phyloP scores from a whole-genome alignment of 371 early-diverging fungal genomes.

The Fennellomyces sp. region DNA sequence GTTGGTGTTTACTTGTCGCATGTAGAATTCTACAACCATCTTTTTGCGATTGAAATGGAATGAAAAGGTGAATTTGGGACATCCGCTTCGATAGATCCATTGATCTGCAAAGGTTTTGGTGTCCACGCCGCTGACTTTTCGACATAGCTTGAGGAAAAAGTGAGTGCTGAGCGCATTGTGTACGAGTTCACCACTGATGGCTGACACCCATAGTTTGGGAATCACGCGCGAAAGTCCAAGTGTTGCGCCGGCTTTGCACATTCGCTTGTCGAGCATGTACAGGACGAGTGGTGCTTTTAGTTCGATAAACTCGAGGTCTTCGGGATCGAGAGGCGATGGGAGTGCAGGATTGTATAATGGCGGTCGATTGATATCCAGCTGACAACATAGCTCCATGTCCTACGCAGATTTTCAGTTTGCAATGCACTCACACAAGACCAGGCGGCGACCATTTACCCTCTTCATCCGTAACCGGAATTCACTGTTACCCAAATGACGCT shows the following conservation, averaged over 20 bases:
- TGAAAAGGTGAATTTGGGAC: slow-evolving; percentile 80
- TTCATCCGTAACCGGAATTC: slow-evolving; percentile 85
- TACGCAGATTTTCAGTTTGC: slow-evolving; percentile 30
- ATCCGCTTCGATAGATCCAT: slow-evolving; percentile 91
- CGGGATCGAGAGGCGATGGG: slow-evolving; percentile 66
- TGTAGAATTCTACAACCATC: slow-evolving; percentile 89
- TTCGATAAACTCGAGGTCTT: slow-evolving; percentile 78
- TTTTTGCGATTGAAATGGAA: slow-evolving; percentile 92
- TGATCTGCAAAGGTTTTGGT: slow-evolving; percentile 86
- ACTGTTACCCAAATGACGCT: slow-evolving; percentile 83
- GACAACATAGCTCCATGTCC: slow-evolving; percentile 84
- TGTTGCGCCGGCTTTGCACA: slow-evolving; percentile 83
- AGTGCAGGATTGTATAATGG: slow-evolving; percentile 76
- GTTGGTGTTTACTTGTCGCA: slow-evolving; percentile 85
- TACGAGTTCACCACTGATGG: slow-evolving; percentile 82
- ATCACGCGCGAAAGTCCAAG: slow-evolving; percentile 81
- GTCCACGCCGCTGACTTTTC: slow-evolving; percentile 82
- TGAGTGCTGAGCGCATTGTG: slow-evolving; percentile 81
- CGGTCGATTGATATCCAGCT: slow-evolving; percentile 83
- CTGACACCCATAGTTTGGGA: slow-evolving; percentile 76
- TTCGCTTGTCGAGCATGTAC: slow-evolving; percentile 91
- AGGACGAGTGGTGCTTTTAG: slow-evolving; percentile 89
- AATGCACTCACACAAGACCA: not conserved
- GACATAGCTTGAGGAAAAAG: slow-evolving; percentile 77
- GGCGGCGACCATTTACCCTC: slow-evolving; percentile 48